These are phyloP conservation scores for Chionographis japonica DNA, from an alignment of 106 monocot species.

Conservation along the genomic window DNA sequence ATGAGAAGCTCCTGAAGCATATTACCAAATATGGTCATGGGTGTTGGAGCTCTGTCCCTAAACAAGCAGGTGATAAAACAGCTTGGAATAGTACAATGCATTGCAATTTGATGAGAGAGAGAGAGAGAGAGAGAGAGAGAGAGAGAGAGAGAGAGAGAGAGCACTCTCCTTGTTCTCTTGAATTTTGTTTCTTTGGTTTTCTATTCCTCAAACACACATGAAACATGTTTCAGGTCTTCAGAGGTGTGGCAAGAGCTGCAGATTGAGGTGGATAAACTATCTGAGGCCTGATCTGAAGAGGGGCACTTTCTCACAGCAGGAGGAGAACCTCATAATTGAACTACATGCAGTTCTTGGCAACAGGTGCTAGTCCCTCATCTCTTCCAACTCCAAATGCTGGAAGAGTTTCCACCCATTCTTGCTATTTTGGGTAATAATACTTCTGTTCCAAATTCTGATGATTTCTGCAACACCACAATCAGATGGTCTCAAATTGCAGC, in stretches of 20 bases:
- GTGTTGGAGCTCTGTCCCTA: slow-evolving; percentile 47
- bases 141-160: neutral
- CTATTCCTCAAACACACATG: neutral
- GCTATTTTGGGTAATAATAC: neutral
- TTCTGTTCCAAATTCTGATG: neutral
- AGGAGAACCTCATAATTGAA: slow-evolving; percentile 48
- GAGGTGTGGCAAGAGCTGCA: slow-evolving; percentile 47
- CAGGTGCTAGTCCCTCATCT: slow-evolving; percentile 18
- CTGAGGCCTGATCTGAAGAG: slow-evolving; percentile 37
- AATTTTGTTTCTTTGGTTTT: too few species aligned
- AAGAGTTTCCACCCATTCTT: too few species aligned
- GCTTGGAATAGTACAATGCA: slow-evolving; percentile 10
- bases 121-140: neutral
- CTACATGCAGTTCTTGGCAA: slow-evolving; percentile 55
- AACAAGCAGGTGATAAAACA: slow-evolving; percentile 30
- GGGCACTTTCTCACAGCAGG: slow-evolving; percentile 49
- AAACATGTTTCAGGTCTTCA: slow-evolving; percentile 36
- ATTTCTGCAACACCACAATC: neutral
- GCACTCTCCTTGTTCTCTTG: too few species aligned
- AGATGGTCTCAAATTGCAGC: slow-evolving; percentile 63
- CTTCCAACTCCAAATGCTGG: neutral
- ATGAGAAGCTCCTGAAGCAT: slow-evolving; percentile 35
- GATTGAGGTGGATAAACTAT: slow-evolving; percentile 51
- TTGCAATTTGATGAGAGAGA: too few species aligned
- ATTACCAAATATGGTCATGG: slow-evolving; percentile 35